Evolutionary conservation across 805 yeast species (phyloP).

Genomic region (Candida chauliodis): DNA sequence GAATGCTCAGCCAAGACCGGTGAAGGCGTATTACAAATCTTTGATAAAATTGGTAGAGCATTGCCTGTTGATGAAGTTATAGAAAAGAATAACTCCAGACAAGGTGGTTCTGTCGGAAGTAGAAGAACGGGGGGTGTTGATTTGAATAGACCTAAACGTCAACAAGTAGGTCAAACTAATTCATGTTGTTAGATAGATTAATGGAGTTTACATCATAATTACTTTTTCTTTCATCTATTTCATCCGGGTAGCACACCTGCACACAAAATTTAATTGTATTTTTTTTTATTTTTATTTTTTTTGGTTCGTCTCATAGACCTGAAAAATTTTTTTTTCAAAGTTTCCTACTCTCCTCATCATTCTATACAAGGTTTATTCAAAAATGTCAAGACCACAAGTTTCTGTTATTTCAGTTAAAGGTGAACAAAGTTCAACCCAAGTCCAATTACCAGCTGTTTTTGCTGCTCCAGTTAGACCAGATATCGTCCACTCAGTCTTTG

Average conservation of each 20-base stretch:
- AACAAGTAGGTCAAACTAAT: constrained; percentile 18
- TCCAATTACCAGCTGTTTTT: constrained; percentile 98
- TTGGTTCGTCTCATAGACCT: not conserved
- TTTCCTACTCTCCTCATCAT: constrained; percentile 16
- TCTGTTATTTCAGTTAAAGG: constrained; percentile 88
- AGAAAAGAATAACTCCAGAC: constrained; percentile 21
- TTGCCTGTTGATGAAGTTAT: constrained; percentile 41
- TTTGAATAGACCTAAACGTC: constrained; percentile 27
- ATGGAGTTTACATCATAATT: not conserved
- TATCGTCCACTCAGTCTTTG: constrained; percentile 97
- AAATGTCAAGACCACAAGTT: constrained; percentile 89
- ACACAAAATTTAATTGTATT: not conserved
- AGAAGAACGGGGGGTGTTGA: constrained; percentile 34
- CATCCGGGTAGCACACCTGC: constrained; percentile 4
- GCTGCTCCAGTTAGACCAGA: constrained; percentile 99
- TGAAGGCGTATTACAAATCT: constrained; percentile 41
- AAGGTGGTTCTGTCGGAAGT: constrained; percentile 14
- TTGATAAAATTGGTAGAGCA: constrained; percentile 36
- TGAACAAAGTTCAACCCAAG: constrained; percentile 75
- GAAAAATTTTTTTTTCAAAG: constrained; percentile 14
- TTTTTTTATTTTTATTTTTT: constrained; percentile 3
- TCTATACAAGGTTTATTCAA: constrained; percentile 16
- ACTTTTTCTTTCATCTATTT: not conserved
- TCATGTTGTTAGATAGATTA: constrained; percentile 24
- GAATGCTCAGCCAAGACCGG: constrained; percentile 46